Base-by-base conservation (phyloP, 2,329 filamentous ascomycete genomes). In the Colletotrichum viniferum region DNA sequence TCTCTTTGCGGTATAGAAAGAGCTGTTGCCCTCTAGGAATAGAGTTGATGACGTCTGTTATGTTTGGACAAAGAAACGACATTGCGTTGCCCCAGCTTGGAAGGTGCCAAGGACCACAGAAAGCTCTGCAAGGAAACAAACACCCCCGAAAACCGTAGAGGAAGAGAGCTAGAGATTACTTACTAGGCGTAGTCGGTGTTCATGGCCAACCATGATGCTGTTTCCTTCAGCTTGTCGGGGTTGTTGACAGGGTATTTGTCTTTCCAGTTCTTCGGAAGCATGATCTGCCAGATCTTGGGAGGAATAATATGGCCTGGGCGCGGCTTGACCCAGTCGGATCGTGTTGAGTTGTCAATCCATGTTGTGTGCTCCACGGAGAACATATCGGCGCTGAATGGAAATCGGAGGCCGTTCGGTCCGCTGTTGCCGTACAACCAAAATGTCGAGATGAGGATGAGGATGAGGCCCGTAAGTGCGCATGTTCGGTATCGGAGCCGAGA, bases 281-380 rank as follows among this genome's bases (percentile, higher is more conserved):
- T 69, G 10, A 77, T 78, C 68, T 78, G 75, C 77, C 75, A 78
- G 43, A 78, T 72, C 43, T 69, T 56, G 52, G 43, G 69, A 8
- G 69, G 60, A 32, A 77, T 77, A 8, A 58, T 63, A 16, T 73
- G 65, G 7, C 66, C 71, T 7, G 63, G 60, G 3, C 38, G 21
- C 21, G 67, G 67, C 56, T 52, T 69, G 21, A 61, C 67, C 67
- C 67, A 69, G 67, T 62, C 67, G 0, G 67, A 69, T 55, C 55
- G 30, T 18, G 67, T 62, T 5, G 67, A 62, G 56, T 69, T 52
- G 67, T 69, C 67, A n/a, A 21, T 24, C 67, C 67, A 69, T n/a
- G 55, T 30, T 6, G 13, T 28, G 9, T 62, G 55, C 2, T 62
- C 36, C 5, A 2, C 8, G 14, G 36, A 30, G 36, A 69, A 69